phyloP scores from a whole-genome alignment of 768 basidiomycete species.

The Naematelia aurantialba region DNA sequence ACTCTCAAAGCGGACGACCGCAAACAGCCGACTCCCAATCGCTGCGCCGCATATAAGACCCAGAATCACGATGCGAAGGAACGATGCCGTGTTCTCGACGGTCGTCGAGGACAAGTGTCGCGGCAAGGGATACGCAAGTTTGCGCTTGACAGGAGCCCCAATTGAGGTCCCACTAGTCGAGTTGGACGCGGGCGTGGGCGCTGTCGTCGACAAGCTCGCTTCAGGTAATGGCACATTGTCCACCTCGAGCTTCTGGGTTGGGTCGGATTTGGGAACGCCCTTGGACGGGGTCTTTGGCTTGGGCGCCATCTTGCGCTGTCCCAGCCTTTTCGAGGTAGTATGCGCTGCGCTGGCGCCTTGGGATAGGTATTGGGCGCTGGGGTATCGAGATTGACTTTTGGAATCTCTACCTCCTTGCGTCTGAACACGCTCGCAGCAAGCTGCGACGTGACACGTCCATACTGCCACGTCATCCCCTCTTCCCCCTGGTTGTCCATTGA shows the following conservation, averaged over 20 bases:
- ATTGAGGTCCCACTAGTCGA: neutral
- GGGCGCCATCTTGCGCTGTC: slow-evolving; percentile 9
- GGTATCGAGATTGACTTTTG: neutral
- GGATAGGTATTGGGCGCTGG: neutral
- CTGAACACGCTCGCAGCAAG: neutral
- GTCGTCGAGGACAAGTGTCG: slow-evolving; percentile 52
- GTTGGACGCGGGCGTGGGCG: neutral
- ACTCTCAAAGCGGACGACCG: slow-evolving; percentile 96
- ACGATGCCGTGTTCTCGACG: slow-evolving; percentile 79
- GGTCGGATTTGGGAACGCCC: slow-evolving; percentile 9
- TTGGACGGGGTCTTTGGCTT: slow-evolving; percentile 13
- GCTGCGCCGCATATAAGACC: slow-evolving; percentile 88
- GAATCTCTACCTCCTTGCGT: neutral
- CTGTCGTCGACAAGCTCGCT: neutral
- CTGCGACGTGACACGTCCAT: neutral
- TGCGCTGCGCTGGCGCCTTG: neutral
- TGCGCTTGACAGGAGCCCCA: neutral
- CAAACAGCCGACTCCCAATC: slow-evolving; percentile 91
- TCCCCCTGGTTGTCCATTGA: neutral
- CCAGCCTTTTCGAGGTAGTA: neutral
- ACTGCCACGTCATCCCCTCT: neutral
- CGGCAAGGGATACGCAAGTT: slow-evolving; percentile 47
- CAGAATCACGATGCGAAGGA: slow-evolving; percentile 85
- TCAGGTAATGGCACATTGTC: slow-evolving; percentile 9
- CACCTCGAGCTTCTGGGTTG: slow-evolving; percentile 12